These are phyloP conservation scores for Ophiostoma sp. DNA, from an alignment of 2,329 filamentous ascomycete genomes.

Conservation along the genomic window DNA sequence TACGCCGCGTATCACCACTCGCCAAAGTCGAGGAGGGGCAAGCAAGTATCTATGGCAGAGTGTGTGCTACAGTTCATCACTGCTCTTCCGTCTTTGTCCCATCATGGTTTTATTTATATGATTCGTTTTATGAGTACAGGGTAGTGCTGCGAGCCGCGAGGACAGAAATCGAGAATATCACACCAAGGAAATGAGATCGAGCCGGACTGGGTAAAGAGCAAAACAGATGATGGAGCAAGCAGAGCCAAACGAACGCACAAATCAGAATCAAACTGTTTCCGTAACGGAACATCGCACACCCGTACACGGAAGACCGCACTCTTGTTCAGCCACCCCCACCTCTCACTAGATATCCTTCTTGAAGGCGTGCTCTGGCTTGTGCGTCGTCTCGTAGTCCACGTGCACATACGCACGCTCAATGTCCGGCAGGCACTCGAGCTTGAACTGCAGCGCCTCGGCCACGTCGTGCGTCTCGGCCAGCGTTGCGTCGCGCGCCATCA, in stretches of 20 bases:
- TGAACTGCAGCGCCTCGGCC: slow-evolving; percentile 88
- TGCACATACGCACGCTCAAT: slow-evolving; percentile 94
- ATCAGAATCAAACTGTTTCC: not conserved
- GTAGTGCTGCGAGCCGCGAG: not conserved
- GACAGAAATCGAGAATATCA: not conserved
- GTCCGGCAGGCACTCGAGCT: slow-evolving; percentile 85
- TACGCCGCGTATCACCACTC: too few species aligned
- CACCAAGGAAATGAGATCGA: not conserved
- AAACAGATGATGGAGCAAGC: not conserved
- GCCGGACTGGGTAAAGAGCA: not conserved
- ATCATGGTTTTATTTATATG: not conserved
- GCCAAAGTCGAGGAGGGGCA: too few species aligned
- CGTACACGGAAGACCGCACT: too few species aligned
- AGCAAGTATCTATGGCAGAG: too few species aligned
- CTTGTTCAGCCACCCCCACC: too few species aligned
- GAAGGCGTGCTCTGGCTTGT: slow-evolving; percentile 74
- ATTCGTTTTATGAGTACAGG: not conserved
- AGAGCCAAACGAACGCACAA: not conserved
- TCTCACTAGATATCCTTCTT: slow-evolving; percentile 54
- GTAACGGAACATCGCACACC: not conserved
- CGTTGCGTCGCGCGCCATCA: slow-evolving; percentile 73
- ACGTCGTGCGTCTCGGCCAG: slow-evolving; percentile 83
- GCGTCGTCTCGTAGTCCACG: slow-evolving; percentile 93
- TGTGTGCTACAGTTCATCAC: too few species aligned
- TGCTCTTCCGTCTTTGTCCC: too few species aligned